These are phyloP conservation scores for Eurotiales sp. DNA, from an alignment of 2,329 filamentous ascomycete genomes.

Conservation along the genomic window DNA sequence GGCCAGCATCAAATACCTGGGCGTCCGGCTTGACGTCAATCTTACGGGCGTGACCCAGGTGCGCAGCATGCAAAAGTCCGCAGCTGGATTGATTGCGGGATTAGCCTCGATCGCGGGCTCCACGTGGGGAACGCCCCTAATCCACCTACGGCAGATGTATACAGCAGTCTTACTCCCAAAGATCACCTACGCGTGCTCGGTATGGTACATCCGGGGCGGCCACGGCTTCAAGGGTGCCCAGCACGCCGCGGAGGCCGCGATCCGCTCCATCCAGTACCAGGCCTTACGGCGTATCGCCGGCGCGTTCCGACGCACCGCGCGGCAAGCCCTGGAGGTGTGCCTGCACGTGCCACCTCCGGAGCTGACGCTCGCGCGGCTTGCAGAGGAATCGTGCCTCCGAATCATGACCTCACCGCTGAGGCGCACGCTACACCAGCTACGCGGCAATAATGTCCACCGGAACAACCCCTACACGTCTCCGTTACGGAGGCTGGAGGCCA, in stretches of 20 bases:
- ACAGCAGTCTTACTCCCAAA: neutral
- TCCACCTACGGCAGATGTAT: neutral
- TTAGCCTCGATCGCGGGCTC: neutral
- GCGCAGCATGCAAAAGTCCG: neutral
- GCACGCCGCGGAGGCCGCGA: neutral
- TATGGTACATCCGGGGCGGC: neutral
- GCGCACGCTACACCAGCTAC: neutral
- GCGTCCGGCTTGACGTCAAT: too few species aligned
- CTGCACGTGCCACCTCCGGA: constrained; percentile 22
- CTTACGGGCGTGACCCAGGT: too few species aligned
- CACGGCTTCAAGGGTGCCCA: neutral
- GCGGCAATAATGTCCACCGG: neutral
- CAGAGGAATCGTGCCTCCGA: constrained; percentile 21
- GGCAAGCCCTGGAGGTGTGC: constrained; percentile 22
- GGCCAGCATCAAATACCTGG: too few species aligned
- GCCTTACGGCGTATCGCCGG: constrained; percentile 26
- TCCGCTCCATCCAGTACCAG: constrained; percentile 19
- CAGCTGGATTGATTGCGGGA: neutral
- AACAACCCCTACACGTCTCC: neutral
- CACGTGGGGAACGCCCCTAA: neutral
- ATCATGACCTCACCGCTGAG: constrained; percentile 13
- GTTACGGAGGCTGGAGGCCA: neutral
- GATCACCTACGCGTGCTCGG: neutral
- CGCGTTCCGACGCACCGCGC: constrained; percentile 22
- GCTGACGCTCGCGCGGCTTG: constrained; percentile 21